Conservation (phyloP, 2,329 filamentous ascomycete genomes). For the Macroventuria anomochaeta region DNA sequence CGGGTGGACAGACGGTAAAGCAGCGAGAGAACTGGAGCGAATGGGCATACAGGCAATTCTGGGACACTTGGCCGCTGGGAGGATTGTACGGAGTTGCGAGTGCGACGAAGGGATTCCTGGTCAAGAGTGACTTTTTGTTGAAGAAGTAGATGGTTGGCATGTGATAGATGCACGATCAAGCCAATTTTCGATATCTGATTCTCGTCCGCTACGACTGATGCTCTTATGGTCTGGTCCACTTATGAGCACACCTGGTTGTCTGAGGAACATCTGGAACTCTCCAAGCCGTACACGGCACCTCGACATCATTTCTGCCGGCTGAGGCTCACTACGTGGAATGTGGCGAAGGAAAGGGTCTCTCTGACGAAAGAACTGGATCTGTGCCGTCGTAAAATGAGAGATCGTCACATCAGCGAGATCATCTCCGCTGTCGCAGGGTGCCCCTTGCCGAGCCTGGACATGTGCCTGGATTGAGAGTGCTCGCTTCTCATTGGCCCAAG, state of each 20-base stretch:
- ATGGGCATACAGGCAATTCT: conserved; percentile 37
- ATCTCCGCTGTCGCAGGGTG: conserved; percentile 15
- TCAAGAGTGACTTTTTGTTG: conserved; percentile 44
- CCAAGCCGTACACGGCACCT: too few relatives aligned
- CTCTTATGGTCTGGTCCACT: too few relatives aligned
- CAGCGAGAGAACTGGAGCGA: conserved; percentile 33
- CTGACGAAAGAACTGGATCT: not conserved
- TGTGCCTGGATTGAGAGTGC: conserved; percentile 4
- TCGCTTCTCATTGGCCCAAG: conserved; percentile 6
- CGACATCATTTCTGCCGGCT: too few relatives aligned
- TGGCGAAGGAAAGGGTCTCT: too few relatives aligned
- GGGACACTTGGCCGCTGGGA: conserved; percentile 47
- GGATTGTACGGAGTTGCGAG: conserved; percentile 51
- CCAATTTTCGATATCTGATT: too few relatives aligned
- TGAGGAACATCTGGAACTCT: too few relatives aligned
- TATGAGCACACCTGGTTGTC: too few relatives aligned
- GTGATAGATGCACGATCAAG: too few relatives aligned
- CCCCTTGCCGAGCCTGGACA: conserved; percentile 6
- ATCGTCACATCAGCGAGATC: conserved; percentile 8
- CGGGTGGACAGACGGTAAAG: conserved; percentile 16
- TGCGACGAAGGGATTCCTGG: conserved; percentile 43
- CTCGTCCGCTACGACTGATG: too few relatives aligned
- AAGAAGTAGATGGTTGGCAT: conserved; percentile 31
- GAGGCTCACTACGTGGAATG: too few relatives aligned
- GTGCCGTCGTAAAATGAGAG: conserved; percentile 11